These are phyloP conservation scores for Ogataea sp. DNA, from an alignment of 805 yeast species.

Conservation along the genomic window DNA sequence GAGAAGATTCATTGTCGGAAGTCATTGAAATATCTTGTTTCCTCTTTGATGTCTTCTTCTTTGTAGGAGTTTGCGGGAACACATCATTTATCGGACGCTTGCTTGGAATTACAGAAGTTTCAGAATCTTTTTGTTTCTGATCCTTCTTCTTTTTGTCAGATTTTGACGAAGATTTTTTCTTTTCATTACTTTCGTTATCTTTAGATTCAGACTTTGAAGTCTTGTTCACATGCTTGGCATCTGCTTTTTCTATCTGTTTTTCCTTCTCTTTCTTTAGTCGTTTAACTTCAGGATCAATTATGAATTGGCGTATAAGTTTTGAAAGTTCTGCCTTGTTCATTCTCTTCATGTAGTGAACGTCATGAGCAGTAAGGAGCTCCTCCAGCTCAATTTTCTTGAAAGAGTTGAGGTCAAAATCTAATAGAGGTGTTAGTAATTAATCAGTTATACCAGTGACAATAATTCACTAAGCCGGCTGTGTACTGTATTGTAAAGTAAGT, in stretches of 20 bases:
- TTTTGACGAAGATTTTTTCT: not conserved
- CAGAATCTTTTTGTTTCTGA: too few relatives aligned
- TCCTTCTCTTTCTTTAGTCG: not conserved
- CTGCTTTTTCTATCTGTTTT: not conserved
- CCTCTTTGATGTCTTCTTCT: too few relatives aligned
- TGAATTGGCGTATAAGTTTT: not conserved
- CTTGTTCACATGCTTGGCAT: not conserved
- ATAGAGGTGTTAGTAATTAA: not conserved
- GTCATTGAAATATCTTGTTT: too few relatives aligned
- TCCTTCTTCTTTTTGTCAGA: too few relatives aligned
- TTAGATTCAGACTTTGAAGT: not conserved
- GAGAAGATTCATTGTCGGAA: too few relatives aligned
- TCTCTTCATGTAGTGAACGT: constrained; percentile 42
- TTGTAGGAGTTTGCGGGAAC: too few relatives aligned
- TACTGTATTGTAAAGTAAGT: too few relatives aligned
- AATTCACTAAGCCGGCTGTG: too few relatives aligned
- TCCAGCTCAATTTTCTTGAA: constrained; percentile 62
- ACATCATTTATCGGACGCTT: too few relatives aligned
- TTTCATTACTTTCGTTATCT: not conserved
- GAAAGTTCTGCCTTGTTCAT: constrained; percentile 62
- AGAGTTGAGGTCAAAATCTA: constrained; percentile 55
- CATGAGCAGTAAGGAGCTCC: constrained; percentile 46
- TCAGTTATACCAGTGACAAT: too few relatives aligned
- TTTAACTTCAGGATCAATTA: not conserved
- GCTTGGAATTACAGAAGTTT: too few relatives aligned